Conservation (phyloP, 2,329 filamentous ascomycete species). For the Phialophora expanda region DNA sequence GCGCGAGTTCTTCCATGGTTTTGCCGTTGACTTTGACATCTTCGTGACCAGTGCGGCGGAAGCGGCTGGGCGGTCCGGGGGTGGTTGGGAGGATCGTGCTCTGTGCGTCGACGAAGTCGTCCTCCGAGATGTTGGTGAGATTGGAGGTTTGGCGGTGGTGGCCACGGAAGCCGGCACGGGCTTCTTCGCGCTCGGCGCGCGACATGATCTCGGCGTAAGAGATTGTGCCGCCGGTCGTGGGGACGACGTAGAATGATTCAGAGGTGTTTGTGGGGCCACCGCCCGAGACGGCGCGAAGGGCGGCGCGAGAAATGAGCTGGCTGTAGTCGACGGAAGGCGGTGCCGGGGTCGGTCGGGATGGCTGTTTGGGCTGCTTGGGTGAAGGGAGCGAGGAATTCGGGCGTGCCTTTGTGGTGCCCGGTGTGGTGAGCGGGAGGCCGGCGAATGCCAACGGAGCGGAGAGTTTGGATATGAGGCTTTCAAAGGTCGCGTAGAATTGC, state of each 20-base stretch:
- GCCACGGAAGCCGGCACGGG: conserved; percentile 39
- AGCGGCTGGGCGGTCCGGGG: conserved; percentile 36
- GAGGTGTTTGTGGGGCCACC: conserved; percentile 63
- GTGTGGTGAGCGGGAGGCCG: conserved; percentile 75
- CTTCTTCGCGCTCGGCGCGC: conserved; percentile 53
- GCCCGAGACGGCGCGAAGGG: conserved; percentile 76
- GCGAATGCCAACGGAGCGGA: conserved; percentile 92
- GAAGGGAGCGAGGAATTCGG: conserved; percentile 14
- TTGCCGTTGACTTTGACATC: conserved; percentile 54
- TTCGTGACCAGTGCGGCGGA: conserved; percentile 20
- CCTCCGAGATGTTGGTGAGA: conserved; percentile 69
- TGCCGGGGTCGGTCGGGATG: conserved; percentile 25
- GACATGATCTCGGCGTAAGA: conserved; percentile 89
- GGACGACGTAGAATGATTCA: conserved; percentile 91
- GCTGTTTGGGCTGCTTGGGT: conserved; percentile 24
- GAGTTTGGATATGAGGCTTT: conserved; percentile 82
- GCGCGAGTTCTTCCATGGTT: conserved; percentile 82
- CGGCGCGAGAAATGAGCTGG: conserved; percentile 83
- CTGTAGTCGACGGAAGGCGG: conserved; percentile 72
- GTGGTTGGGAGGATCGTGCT: conserved; percentile 61
- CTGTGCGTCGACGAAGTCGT: conserved; percentile 87
- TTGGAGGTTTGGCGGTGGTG: conserved; percentile 44
- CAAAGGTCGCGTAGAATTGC: conserved; percentile 90
- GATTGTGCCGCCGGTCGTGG: conserved; percentile 85
- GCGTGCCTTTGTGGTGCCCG: conserved; percentile 27